A percentile compares a stretch with the other conserved stretches of the same genome.
Evolutionary conservation across 768 basidiomycete species (phyloP).

Genomic region (Tulasnella sp.): DNA sequence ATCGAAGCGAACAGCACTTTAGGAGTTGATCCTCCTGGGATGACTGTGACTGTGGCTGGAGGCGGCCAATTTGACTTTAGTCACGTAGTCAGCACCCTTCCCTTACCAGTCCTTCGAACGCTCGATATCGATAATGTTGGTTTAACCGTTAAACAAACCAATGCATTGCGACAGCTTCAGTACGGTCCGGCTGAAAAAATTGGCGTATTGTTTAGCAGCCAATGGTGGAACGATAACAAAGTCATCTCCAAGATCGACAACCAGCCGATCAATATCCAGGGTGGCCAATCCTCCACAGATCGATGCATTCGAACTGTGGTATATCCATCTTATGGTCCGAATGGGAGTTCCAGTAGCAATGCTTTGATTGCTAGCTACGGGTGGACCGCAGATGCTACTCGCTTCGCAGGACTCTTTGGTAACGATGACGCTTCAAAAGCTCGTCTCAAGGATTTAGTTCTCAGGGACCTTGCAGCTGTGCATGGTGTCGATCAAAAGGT

Average conservation of each 20-base stretch:
- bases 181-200: slow-evolving; percentile 29
- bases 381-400: slow-evolving; percentile 31
- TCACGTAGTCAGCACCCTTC: slow-evolving; percentile 27
- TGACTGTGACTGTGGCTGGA: background rate
- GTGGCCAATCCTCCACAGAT: slow-evolving; percentile 35
- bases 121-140: slow-evolving; percentile 22
- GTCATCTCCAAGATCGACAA: too few relatives aligned
- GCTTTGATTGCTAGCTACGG: slow-evolving; percentile 32
- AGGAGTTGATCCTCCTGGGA: too few relatives aligned
- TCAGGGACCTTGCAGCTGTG: slow-evolving; percentile 25
- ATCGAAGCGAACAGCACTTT: background rate
- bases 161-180: slow-evolving; percentile 25
- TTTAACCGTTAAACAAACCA: slow-evolving; percentile 25
- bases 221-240: slow-evolving; percentile 27
- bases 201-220: slow-evolving; percentile 27
- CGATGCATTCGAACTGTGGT: slow-evolving; percentile 31
- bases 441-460: slow-evolving; percentile 21
- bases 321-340: slow-evolving; percentile 38
- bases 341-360: slow-evolving; percentile 20
- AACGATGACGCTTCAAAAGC: background rate
- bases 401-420: slow-evolving; percentile 28
- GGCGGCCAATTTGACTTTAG: background rate
- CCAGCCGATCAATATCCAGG: slow-evolving; percentile 27
- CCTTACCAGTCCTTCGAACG: slow-evolving; percentile 25
- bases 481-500: slow-evolving; percentile 21